phyloP scores from a whole-genome alignment of 2,329 filamentous ascomycete species.

The Alternaria longipes region DNA sequence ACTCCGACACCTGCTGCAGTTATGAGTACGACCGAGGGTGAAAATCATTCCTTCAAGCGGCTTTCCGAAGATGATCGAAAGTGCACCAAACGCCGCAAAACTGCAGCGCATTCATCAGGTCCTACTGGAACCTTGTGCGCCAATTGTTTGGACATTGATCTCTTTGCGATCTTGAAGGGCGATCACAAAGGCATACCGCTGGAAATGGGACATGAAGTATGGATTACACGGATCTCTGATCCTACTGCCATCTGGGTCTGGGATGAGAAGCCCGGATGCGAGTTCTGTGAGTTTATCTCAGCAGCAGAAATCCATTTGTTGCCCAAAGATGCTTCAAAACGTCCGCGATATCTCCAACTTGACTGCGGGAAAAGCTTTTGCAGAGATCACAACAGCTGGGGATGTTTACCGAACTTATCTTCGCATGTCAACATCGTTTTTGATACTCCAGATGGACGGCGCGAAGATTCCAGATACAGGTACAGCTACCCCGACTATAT shows the following conservation, averaged over 20 bases:
- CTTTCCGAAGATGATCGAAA: accelerated
- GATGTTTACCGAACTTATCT: too few species aligned
- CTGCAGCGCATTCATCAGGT: neutral
- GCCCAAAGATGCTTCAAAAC: neutral
- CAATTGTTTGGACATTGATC: neutral
- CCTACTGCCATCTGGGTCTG: neutral
- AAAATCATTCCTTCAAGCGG: too few species aligned
- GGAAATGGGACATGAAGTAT: neutral
- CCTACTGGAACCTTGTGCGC: neutral
- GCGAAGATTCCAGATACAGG: too few species aligned
- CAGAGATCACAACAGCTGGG: neutral
- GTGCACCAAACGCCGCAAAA: neutral
- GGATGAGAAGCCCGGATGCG: neutral
- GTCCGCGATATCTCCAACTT: neutral
- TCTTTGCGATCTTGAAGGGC: neutral
- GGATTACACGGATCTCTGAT: neutral
- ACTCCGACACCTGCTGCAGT: too few species aligned
- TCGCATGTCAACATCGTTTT: neutral
- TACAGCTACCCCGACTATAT: neutral
- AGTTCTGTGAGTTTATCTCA: neutral
- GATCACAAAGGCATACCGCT: neutral
- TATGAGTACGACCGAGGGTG: too few species aligned
- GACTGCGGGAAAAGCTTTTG: neutral
- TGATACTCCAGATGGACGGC: neutral
- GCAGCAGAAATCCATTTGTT: neutral